A percentile compares a stretch with the other conserved stretches of the same genome.
Evolutionary conservation across 441 rosid genomes (phyloP).

Genomic region (Raphanus hybrid): DNA sequence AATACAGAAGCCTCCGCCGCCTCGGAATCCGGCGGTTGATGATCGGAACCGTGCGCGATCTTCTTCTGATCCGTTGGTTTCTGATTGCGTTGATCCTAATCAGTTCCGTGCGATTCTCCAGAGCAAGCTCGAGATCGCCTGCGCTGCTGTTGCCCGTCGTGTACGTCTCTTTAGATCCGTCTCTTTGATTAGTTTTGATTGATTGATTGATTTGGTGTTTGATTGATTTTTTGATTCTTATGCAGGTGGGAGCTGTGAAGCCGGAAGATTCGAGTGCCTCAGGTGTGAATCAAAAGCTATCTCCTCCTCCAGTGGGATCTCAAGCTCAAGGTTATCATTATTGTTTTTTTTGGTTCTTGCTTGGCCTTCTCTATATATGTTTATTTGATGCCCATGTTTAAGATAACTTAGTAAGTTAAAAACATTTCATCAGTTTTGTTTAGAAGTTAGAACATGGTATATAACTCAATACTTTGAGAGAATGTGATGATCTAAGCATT

Average conservation of each 20-base stretch:
- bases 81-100: no score
- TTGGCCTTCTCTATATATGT: not conserved
- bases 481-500: constrained; percentile 9
- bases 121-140: no score
- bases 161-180: no score
- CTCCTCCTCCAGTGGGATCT: constrained; percentile 38
- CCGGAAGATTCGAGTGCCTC: constrained; percentile 59
- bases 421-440: not conserved
- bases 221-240: constrained; percentile 25
- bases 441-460: not conserved
- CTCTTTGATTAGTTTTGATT: not conserved
- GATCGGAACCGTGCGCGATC: no score
- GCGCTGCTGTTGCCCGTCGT: no score
- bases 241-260: constrained; percentile 48
- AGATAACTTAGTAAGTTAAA: not conserved
- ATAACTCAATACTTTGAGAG: not conserved
- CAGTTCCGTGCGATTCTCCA: no score
- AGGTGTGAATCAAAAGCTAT: constrained; percentile 45
- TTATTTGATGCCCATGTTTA: not conserved
- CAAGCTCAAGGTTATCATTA: constrained; percentile 50
- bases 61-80: no score
- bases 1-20: no score
- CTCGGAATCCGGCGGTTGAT: no score
- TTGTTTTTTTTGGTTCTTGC: constrained; percentile 4
- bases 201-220: not conserved